Evolutionary conservation across 2,329 filamentous ascomycete genomes (phyloP).

Genomic region (Penicillium sp.): DNA sequence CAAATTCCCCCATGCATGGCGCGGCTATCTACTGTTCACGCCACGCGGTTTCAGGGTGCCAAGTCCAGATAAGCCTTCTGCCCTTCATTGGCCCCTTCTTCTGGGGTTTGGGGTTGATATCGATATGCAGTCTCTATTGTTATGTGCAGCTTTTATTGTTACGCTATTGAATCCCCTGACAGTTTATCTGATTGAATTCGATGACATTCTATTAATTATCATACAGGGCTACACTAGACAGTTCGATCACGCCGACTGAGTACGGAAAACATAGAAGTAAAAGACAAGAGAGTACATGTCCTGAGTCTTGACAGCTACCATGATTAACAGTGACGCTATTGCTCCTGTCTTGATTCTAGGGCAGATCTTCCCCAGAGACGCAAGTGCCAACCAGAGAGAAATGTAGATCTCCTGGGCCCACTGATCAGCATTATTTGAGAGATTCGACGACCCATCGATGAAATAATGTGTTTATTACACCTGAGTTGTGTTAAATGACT

Average conservation of each 20-base stretch:
- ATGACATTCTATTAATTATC: not conserved
- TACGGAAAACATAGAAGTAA: no score
- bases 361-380: not conserved
- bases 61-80: conserved; percentile 24
- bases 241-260: no score
- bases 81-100: conserved; percentile 18
- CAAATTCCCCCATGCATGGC: no score
- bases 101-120: conserved; percentile 4
- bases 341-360: not conserved
- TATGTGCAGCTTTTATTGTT: conserved; percentile 5
- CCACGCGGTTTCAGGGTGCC: conserved; percentile 12
- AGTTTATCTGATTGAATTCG: not conserved
- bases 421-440: not conserved
- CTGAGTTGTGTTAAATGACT: not conserved
- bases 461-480: not conserved
- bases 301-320: not conserved
- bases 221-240: no score
- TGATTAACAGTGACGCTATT: not conserved
- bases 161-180: conserved; percentile 8
- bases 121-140: conserved; percentile 4
- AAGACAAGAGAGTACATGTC: not conserved
- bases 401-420: not conserved
- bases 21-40: not conserved
- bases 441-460: not conserved
- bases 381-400: not conserved